phyloP scores from a whole-genome alignment of 257 asterid genomes.

The Solanum tarijense region DNA sequence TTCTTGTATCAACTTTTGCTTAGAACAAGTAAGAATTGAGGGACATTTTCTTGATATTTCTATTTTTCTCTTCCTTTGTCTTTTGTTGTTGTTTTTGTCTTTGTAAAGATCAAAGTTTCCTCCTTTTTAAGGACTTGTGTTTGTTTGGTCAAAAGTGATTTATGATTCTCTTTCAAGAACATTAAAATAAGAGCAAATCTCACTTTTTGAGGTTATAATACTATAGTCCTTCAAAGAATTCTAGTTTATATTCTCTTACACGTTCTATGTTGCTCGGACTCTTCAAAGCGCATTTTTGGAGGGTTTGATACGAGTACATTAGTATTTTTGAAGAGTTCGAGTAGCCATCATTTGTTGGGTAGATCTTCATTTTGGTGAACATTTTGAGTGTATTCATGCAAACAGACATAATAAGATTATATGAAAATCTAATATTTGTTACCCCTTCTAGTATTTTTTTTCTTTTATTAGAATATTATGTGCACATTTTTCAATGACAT shows the following conservation, averaged over 20 bases:
- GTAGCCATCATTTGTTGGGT: not conserved
- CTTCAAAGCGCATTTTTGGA: not conserved
- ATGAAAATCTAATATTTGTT: not conserved
- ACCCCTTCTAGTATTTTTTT: not conserved
- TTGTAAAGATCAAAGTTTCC: not conserved
- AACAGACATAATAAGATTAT: not conserved
- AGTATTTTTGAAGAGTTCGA: not conserved
- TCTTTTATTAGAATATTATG: not conserved
- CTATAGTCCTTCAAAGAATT: not conserved
- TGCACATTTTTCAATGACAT: conserved; percentile 7
- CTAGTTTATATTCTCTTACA: not conserved
- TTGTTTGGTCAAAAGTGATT: not conserved
- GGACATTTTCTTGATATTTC: not conserved
- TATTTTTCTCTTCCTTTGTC: not conserved
- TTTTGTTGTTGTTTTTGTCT: not conserved
- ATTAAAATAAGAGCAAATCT: not conserved
- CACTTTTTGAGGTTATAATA: not conserved
- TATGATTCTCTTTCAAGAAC: not conserved
- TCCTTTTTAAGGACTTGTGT: not conserved
- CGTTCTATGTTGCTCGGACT: not conserved
- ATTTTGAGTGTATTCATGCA: not conserved
- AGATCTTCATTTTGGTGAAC: not conserved
- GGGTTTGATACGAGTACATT: not conserved
- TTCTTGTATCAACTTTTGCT: conserved; percentile 1
- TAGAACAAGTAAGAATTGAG: not conserved